A percentile compares a stretch with the other conserved stretches of the same genome.
phyloP scores from a whole-genome alignment of 2,329 filamentous ascomycete species.

The Cladophialophora carrionii region DNA sequence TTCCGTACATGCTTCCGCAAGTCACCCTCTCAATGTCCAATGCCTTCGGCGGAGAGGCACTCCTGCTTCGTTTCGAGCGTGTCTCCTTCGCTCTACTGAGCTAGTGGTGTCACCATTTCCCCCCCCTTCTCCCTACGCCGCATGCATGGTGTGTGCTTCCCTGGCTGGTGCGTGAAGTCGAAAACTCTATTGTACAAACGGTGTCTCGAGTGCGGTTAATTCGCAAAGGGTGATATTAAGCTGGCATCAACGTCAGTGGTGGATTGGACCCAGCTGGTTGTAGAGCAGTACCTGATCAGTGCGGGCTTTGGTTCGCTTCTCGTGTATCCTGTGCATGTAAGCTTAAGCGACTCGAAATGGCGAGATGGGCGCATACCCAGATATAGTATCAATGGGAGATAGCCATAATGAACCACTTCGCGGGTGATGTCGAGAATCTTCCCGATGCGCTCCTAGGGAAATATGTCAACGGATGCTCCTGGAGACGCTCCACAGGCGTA shows the following conservation, averaged over 20 bases:
- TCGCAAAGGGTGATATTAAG: slow-evolving; percentile 39
- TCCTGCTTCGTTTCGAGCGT: neutral
- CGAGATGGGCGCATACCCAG: slow-evolving; percentile 64
- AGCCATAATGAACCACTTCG: slow-evolving; percentile 96
- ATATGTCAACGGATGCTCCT: slow-evolving; percentile 10
- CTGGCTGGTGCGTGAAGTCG: neutral
- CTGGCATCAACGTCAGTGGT: slow-evolving; percentile 23
- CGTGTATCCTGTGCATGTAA: slow-evolving; percentile 71
- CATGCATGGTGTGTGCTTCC: neutral
- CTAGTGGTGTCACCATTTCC: neutral
- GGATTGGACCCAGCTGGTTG: neutral
- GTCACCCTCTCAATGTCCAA: neutral
- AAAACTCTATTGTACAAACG: slow-evolving; percentile 27
- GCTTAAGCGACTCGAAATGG: neutral
- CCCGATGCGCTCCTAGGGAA: slow-evolving; percentile 84
- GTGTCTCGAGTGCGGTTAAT: slow-evolving; percentile 20
- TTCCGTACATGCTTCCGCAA: neutral
- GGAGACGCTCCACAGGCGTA: slow-evolving; percentile 45
- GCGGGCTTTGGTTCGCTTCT: slow-evolving; percentile 89
- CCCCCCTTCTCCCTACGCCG: neutral
- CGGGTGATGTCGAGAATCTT: slow-evolving; percentile 94
- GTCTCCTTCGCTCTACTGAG: neutral
- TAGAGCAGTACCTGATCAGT: slow-evolving; percentile 64
- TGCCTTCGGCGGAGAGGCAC: neutral
- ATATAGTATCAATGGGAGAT: slow-evolving; percentile 94